Percentiles rank a stretch among this genome's conserved stretches.
These are phyloP conservation scores for Opeltia flavorubescens DNA, from an alignment of 495 filamentous ascomycete genomes.

Conservation along the genomic window DNA sequence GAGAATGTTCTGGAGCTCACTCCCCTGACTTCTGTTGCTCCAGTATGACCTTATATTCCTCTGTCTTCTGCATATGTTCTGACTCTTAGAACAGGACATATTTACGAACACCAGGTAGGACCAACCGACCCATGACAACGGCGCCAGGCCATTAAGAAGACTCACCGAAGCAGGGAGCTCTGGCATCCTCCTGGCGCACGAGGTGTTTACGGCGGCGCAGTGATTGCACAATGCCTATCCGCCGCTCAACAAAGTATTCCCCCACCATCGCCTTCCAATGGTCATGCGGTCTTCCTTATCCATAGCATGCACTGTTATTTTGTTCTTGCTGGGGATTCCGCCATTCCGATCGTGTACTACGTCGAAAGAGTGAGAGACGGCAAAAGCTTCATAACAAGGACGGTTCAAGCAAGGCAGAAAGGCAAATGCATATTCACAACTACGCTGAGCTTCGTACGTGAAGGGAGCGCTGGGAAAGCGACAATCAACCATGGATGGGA, in stretches of 20 bases:
- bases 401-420: slow-evolving; percentile 81
- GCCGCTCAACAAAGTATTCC: slow-evolving; percentile 82
- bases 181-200: slow-evolving; percentile 82
- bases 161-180: slow-evolving; percentile 31
- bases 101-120: slow-evolving; percentile 71
- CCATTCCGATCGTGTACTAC: slow-evolving; percentile 79
- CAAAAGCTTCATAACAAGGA: slow-evolving; percentile 82
- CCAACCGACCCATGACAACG: background rate
- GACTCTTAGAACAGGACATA: slow-evolving; percentile 42
- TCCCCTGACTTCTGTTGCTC: slow-evolving; percentile 62
- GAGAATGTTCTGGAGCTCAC: slow-evolving; percentile 84
- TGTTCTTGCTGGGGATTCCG: slow-evolving; percentile 72
- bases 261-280: slow-evolving; percentile 24
- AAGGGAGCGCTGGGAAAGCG: slow-evolving; percentile 49
- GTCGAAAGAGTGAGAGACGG: slow-evolving; percentile 88
- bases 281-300: slow-evolving; percentile 44
- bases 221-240: slow-evolving; percentile 81
- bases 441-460: slow-evolving; percentile 73
- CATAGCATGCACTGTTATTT: slow-evolving; percentile 99
- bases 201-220: slow-evolving; percentile 84
- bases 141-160: background rate
- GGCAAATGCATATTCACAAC: slow-evolving; percentile 91
- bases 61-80: slow-evolving; percentile 4
- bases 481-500: slow-evolving; percentile 44
- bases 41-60: slow-evolving; percentile 33